Conservation (phyloP, 208 protist genomes). For the Crithidia expoeki region DNA sequence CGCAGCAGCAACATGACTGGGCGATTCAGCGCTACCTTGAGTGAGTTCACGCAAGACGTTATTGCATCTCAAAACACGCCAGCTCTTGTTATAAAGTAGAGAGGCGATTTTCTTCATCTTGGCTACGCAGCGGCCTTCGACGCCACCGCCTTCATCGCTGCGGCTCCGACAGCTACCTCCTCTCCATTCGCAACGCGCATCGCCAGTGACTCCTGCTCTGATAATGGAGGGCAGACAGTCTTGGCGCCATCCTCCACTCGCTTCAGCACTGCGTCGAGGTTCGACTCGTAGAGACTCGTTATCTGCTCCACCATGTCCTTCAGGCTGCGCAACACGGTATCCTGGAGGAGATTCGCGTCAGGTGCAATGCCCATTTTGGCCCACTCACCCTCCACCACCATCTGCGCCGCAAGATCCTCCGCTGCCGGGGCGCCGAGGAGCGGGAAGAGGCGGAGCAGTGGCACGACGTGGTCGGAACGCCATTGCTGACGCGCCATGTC, state of each 20-base stretch:
- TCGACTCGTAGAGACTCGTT: conserved; percentile 63
- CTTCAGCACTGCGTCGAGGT: conserved; percentile 60
- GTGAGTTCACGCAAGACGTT: neutral
- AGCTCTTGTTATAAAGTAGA: no score
- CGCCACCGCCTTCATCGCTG: conserved; percentile 1
- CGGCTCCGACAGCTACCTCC: neutral
- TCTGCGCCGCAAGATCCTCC: conserved; percentile 77
- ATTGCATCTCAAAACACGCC: no score
- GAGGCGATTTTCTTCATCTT: neutral
- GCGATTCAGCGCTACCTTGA: neutral
- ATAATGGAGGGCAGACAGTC: conserved; percentile 55
- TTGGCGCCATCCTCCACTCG: conserved; percentile 73
- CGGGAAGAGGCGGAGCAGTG: conserved; percentile 85
- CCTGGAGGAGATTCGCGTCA: conserved; percentile 70
- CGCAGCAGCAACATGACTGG: no score
- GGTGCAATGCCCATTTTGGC: conserved; percentile 46
- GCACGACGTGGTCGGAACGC: conserved; percentile 75
- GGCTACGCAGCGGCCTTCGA: neutral
- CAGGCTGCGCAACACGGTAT: conserved; percentile 54
- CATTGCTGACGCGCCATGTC: conserved; percentile 84
- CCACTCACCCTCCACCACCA: conserved; percentile 87
- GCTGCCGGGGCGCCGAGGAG: conserved; percentile 66
- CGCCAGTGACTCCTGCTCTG: conserved; percentile 48
- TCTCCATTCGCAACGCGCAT: conserved; percentile 26
- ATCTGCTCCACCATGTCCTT: conserved; percentile 68